Conservation (phyloP, 257 asterid species). For the Plantago ovata region DNA sequence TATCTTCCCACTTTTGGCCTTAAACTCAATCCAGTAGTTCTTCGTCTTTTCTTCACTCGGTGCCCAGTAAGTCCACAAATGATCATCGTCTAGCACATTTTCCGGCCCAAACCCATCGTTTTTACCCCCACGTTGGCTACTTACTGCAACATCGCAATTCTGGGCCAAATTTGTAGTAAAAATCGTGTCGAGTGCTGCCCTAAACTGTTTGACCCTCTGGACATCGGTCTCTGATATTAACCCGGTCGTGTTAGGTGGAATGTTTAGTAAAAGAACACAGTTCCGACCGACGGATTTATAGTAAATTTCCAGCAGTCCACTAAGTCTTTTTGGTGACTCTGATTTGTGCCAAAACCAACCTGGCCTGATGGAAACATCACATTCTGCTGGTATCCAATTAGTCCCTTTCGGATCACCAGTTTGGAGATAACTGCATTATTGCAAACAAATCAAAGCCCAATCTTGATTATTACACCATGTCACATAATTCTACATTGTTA, state of each 20-base stretch:
- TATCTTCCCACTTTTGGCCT: slow-evolving; percentile 27
- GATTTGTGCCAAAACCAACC: slow-evolving; percentile 98
- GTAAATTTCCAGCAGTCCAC: slow-evolving; percentile 58
- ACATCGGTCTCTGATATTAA: slow-evolving; percentile 63
- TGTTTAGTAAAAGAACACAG: slow-evolving; percentile 74
- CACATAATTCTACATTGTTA: neutral
- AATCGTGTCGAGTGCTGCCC: slow-evolving; percentile 53
- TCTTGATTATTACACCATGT: neutral
- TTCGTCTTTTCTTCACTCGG: slow-evolving; percentile 43
- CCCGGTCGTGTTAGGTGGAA: slow-evolving; percentile 82
- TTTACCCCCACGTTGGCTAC: slow-evolving; percentile 71
- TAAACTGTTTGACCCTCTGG: slow-evolving; percentile 47
- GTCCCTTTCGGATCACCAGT: slow-evolving; percentile 79
- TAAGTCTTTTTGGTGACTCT: slow-evolving; percentile 57
- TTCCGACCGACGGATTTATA: slow-evolving; percentile 93
- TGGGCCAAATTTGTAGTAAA: slow-evolving; percentile 52
- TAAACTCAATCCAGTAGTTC: slow-evolving; percentile 62
- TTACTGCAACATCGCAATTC: slow-evolving; percentile 36
- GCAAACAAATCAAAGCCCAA: neutral
- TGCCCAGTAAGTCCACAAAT: slow-evolving; percentile 88
- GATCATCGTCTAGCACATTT: slow-evolving; percentile 63
- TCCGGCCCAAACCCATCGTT: slow-evolving; percentile 50
- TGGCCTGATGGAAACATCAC: slow-evolving; percentile 78
- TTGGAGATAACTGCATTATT: slow-evolving; percentile 62
- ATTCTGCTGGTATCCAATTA: slow-evolving; percentile 89